Evolutionary conservation across 2,329 filamentous ascomycete species (phyloP).

Genomic region (Pseudopyricularia cyperi): DNA sequence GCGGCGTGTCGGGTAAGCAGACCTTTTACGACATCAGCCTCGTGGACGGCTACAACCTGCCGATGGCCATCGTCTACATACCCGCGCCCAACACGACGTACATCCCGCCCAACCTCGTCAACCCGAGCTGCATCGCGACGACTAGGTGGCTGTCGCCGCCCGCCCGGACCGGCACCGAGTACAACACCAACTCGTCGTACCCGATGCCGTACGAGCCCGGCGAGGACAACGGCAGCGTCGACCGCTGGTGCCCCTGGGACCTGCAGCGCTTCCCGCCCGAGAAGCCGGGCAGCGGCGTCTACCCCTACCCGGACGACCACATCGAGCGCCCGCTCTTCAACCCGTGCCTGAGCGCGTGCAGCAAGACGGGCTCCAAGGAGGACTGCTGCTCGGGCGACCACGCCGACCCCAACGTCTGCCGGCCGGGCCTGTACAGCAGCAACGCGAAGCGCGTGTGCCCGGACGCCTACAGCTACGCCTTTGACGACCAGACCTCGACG

Average conservation of each 20-base stretch:
- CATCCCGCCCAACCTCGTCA: slow-evolving; percentile 65
- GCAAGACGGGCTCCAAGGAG: slow-evolving; percentile 48
- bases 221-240: slow-evolving; percentile 42
- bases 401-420: slow-evolving; percentile 49
- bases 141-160: slow-evolving; percentile 43
- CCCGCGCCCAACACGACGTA: slow-evolving; percentile 48
- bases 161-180: slow-evolving; percentile 36
- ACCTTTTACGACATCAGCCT: slow-evolving; percentile 78
- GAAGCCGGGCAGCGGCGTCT: slow-evolving; percentile 62
- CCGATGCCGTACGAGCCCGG: slow-evolving; percentile 54
- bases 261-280: slow-evolving; percentile 54
- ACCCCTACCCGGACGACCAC: slow-evolving; percentile 67
- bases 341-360: slow-evolving; percentile 66
- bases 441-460: slow-evolving; percentile 65
- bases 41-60: slow-evolving; percentile 75
- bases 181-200: slow-evolving; percentile 47
- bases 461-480: slow-evolving; percentile 71
- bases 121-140: slow-evolving; percentile 64
- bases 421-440: slow-evolving; percentile 53
- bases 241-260: slow-evolving; percentile 70
- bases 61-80: slow-evolving; percentile 49
- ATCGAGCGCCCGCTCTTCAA: slow-evolving; percentile 60
- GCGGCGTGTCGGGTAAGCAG: slow-evolving; percentile 44
- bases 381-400: slow-evolving; percentile 69
- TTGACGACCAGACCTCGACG: slow-evolving; percentile 44